These are phyloP conservation scores for Galeopsis tetrahit DNA, from an alignment of 257 asterid genomes.

Conservation along the genomic window DNA sequence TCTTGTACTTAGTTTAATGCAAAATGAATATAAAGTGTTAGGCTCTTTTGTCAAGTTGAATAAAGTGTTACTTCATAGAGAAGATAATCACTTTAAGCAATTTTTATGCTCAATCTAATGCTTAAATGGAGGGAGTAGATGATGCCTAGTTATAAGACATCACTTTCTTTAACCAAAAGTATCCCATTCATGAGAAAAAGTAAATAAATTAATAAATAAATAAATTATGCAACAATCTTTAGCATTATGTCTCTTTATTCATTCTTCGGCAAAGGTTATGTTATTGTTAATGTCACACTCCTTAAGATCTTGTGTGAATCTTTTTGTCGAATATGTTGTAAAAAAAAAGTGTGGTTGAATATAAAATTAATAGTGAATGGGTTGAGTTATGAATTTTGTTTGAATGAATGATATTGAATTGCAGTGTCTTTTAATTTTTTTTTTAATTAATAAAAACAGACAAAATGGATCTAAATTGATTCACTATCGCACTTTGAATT, in stretches of 20 bases:
- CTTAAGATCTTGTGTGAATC: background rate
- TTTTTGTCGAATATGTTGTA: background rate
- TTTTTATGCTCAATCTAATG: constrained; percentile 35
- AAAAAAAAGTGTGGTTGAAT: background rate
- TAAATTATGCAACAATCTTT: background rate
- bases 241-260: background rate
- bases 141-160: constrained; percentile 24
- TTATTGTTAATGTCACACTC: constrained; percentile 1
- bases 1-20: background rate
- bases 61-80: constrained; percentile 21
- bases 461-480: background rate
- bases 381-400: background rate
- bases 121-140: constrained; percentile 27
- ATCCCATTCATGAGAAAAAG: constrained; percentile 1
- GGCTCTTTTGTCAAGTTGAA: constrained; percentile 6
- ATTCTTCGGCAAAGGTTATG: background rate
- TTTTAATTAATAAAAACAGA: background rate
- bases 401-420: background rate
- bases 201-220: background rate
- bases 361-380: background rate
- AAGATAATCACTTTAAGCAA: constrained; percentile 25
- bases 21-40: background rate
- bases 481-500: background rate
- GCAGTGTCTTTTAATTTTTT: background rate
- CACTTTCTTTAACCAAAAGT: constrained; percentile 12